Percentiles rank a stretch among this genome's conserved stretches.
Evolutionary conservation across 2,329 filamentous ascomycete species (phyloP).

Genomic region (Verticillium isaacii): DNA sequence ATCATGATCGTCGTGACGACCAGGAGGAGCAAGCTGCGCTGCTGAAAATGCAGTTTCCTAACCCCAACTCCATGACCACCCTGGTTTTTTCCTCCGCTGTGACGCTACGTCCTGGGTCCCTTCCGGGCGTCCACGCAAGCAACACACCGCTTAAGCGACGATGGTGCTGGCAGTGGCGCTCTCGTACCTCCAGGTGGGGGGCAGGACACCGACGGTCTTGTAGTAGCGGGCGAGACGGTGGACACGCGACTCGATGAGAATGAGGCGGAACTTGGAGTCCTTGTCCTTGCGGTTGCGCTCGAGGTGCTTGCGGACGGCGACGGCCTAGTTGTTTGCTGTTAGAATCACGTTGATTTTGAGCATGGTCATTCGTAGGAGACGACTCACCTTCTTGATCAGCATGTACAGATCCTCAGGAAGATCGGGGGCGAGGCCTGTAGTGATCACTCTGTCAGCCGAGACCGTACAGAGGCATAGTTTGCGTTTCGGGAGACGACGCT

Average conservation of each 20-base stretch:
- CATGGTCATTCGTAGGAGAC: not conserved
- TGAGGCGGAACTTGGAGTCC: slow-evolving; percentile 99
- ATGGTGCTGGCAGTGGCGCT: slow-evolving; percentile 91
- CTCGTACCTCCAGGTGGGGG: slow-evolving; percentile 99
- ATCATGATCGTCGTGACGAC: not conserved
- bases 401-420: slow-evolving; percentile 99
- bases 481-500: slow-evolving; percentile 6
- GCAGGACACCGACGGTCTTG: slow-evolving; percentile 83
- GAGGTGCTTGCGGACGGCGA: slow-evolving; percentile 99
- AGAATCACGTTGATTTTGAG: not conserved
- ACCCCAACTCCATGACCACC: slow-evolving; percentile 39
- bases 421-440: slow-evolving; percentile 92
- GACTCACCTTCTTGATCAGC: slow-evolving; percentile 96
- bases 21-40: slow-evolving; percentile 28
- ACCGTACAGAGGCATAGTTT: slow-evolving; percentile 79
- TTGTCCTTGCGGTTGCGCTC: slow-evolving; percentile 99
- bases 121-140: slow-evolving; percentile 1
- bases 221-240: slow-evolving; percentile 99
- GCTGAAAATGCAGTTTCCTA: slow-evolving; percentile 39
- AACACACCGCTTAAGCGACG: slow-evolving; percentile 65
- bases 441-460: slow-evolving; percentile 89
- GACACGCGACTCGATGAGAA: slow-evolving; percentile 99
- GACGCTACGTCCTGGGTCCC: slow-evolving; percentile 11
- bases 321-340: slow-evolving; percentile 55
- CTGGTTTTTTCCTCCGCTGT: slow-evolving; percentile 13